Evolutionary conservation across 441 rosid genomes (phyloP), one percentile per base, ranked within the genome.

Genomic region (Eutrema salsugineum): DNA sequence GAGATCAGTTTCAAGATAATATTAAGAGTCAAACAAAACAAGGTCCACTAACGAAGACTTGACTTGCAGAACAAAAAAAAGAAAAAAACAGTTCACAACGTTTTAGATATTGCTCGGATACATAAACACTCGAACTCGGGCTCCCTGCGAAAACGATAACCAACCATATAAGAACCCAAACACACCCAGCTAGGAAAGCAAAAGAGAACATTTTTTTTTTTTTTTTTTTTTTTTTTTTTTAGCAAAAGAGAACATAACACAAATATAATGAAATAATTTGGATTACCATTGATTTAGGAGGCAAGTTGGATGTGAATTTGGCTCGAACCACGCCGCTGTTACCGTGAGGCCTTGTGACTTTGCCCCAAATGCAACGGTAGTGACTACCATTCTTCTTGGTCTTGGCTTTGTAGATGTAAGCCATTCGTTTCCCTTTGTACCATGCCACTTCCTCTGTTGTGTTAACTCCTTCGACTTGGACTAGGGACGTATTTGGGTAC

Each of bases 281-380:
- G 10, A 11, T 28, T 84, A 90, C 96, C 96, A 90, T 90, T 46
- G 96, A 86, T 77, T 72, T 90, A 51, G 96, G 96, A 63, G 91
- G 91, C 46, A 88, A 86, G 66, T 90, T 90, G 6, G 90, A 81
- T 72, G 80, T 90, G 84, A 90, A 90, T 82, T 88, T 88, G 35
- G 96, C 89, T 3, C 92, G 88, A 62, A 87, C 94, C 6, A 88
- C 85, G 10, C 94, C 92, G 15, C 85, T 84, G 81, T 88, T 90
- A 63, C 96, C 94, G 1, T 88, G 96, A 62, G 94, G 86, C 80
- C 96, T 83, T 2, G 73, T 15, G 15, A 90, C 94, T 71, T 90
- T 90, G 6, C 94, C 96, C 96, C 91, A 90, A 63, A 90, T 86
- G 77, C 93, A 88, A 3, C 96, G 86, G 65, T 90, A 90, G 63